phyloP scores from a whole-genome alignment of 1,139 yeast genomes.

The Pneumocystis jirovecii region DNA sequence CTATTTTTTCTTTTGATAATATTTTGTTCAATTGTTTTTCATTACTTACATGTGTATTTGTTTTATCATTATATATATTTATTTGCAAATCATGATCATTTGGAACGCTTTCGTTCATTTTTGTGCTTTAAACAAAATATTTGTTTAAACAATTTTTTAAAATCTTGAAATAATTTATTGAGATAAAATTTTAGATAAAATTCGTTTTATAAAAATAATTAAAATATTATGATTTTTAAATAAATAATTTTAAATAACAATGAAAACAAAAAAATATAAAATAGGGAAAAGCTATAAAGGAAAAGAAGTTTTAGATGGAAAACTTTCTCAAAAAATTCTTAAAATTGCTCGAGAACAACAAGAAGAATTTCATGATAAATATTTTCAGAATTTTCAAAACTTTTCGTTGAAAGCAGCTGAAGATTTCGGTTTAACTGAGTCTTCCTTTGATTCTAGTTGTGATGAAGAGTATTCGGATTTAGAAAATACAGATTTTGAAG shows the following conservation, averaged over 20 bases:
- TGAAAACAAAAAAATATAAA: neutral
- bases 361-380: slow-evolving; percentile 57
- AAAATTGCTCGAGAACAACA: slow-evolving; percentile 86
- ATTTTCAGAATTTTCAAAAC: neutral
- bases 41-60: neutral
- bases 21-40: neutral
- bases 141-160: neutral
- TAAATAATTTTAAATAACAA: neutral
- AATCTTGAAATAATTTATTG: neutral
- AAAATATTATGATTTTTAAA: neutral
- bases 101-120: neutral
- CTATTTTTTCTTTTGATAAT: neutral
- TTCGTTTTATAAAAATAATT: neutral
- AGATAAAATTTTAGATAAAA: neutral
- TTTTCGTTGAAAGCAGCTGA: slow-evolving; percentile 1
- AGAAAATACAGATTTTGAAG: neutral
- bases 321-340: slow-evolving; percentile 68
- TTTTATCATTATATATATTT: neutral
- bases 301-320: slow-evolving; percentile 64
- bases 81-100: neutral
- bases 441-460: neutral
- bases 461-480: neutral
- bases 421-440: neutral
- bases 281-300: slow-evolving; percentile 25
- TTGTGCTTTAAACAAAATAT: neutral